A percentile compares a stretch with the other conserved stretches of the same genome.
phyloP scores from a whole-genome alignment of 2,329 filamentous ascomycete genomes.

The Trichoderma polysporum region DNA sequence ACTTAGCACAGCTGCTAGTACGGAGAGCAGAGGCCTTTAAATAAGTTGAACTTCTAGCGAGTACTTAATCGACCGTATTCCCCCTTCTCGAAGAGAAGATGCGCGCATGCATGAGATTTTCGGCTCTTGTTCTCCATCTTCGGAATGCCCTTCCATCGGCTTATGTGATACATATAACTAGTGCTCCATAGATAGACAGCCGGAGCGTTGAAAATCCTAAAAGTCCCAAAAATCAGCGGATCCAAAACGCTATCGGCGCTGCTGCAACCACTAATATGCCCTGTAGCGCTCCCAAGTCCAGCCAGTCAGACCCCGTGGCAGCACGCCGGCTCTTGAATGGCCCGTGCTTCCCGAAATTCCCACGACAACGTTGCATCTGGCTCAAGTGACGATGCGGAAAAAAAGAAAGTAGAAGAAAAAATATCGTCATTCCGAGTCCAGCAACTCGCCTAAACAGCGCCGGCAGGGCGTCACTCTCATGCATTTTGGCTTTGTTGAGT shows the following conservation, averaged over 20 bases:
- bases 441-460: background rate
- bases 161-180: background rate
- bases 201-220: background rate
- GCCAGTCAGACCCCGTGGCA: constrained; percentile 9
- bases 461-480: background rate
- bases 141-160: background rate
- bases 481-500: background rate
- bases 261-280: background rate
- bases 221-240: background rate
- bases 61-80: background rate
- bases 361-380: constrained; percentile 23
- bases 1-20: too few relatives aligned
- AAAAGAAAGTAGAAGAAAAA: background rate
- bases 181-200: background rate
- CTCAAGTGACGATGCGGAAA: background rate
- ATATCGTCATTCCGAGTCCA: background rate
- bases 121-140: background rate
- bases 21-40: background rate
- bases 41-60: background rate
- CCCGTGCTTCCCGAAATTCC: constrained; percentile 9
- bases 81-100: background rate
- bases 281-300: background rate
- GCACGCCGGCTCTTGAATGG: constrained; percentile 21
- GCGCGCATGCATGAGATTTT: background rate
- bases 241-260: background rate